Conservation (phyloP, 441 rosid genomes). For the Viola pubescens region DNA sequence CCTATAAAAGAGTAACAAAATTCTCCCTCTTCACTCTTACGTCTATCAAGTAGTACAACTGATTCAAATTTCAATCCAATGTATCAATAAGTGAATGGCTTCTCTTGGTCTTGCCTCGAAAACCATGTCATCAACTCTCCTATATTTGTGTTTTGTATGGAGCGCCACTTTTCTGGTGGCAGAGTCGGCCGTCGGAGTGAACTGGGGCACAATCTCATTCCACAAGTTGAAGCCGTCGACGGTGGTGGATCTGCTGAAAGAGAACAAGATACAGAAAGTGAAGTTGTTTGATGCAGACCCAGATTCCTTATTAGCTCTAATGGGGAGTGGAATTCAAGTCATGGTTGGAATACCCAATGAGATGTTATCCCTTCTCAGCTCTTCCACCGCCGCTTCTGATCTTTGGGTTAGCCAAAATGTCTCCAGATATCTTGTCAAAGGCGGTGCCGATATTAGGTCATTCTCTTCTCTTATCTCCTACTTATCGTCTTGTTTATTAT, state of each 20-base stretch:
- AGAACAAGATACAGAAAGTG: slow-evolving; percentile 61
- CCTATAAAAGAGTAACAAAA: no score
- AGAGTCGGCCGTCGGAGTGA: slow-evolving; percentile 73
- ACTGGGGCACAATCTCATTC: slow-evolving; percentile 81
- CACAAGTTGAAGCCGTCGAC: slow-evolving; percentile 69
- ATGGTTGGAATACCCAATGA: slow-evolving; percentile 90
- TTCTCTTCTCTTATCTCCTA: neutral
- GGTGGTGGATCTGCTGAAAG: slow-evolving; percentile 83
- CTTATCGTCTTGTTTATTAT: no score
- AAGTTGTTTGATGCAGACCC: slow-evolving; percentile 85
- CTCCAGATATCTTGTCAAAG: slow-evolving; percentile 65
- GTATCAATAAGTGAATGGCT: no score
- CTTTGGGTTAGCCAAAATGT: slow-evolving; percentile 76
- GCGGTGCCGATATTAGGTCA: slow-evolving; percentile 77
- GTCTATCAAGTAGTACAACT: no score
- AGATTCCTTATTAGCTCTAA: slow-evolving; percentile 44
- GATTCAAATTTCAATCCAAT: no score
- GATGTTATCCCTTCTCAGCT: slow-evolving; percentile 44
- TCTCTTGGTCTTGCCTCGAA: neutral
- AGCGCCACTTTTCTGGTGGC: slow-evolving; percentile 9
- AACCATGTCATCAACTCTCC: slow-evolving; percentile 4
- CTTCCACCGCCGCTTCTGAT: slow-evolving; percentile 57
- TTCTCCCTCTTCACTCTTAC: no score
- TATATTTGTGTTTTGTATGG: neutral
- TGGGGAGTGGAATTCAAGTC: slow-evolving; percentile 80